Evolutionary conservation across 1,284 basidiomycete genomes (phyloP), one percentile per base, ranked within the genome.

Genomic region (Inonotus obliquus): DNA sequence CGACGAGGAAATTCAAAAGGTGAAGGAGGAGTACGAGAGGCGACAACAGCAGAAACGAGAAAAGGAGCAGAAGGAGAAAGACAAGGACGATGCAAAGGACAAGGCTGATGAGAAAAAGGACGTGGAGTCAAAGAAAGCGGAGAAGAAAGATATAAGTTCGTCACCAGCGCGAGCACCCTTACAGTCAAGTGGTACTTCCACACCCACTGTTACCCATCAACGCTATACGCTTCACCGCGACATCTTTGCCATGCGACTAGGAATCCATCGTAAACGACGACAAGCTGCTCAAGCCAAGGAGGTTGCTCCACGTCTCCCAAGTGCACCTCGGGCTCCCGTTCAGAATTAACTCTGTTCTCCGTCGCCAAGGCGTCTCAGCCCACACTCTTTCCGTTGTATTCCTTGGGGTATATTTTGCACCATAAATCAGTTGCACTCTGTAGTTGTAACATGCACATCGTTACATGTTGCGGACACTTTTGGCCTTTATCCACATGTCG

Each of bases 21-120:
- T 89, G 64, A 91, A 89, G 72, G 81, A 80, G 67, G 89, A 92
- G 70, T 92, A 86, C 85, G 89, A 92, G 72, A 85, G 86, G 63
- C 83, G 81, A 68, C 87, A 80, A 69, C 52, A 78, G 68, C 76
- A 76, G 69, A 86, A 86, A 69, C 76, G 76, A 51, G 80, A 81
- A 63, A 81, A 81, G 68, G 79, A 81, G 68, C 77, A 76, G 55
- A 76, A 78, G 57, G 75, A 76, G 57, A 75, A 78, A 61, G 74
- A 77, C 19, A 73, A 77, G 49, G 71, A 72, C 14, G 71, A 75
- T 52, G 70, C 75, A 65, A 72, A 74, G 37, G 72, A 75, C 44
- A 69, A 73, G 58, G 64, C 70, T 5, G 69, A 71, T 17, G 62
- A 71, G 27, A 68, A 72, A 39, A 69, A 73, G 14, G 75, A 72